Percentiles rank a stretch among this genome's conserved stretches.
These are phyloP conservation scores for Malus asiatica DNA, from an alignment of 306 rosid species.

Conservation along the genomic window DNA sequence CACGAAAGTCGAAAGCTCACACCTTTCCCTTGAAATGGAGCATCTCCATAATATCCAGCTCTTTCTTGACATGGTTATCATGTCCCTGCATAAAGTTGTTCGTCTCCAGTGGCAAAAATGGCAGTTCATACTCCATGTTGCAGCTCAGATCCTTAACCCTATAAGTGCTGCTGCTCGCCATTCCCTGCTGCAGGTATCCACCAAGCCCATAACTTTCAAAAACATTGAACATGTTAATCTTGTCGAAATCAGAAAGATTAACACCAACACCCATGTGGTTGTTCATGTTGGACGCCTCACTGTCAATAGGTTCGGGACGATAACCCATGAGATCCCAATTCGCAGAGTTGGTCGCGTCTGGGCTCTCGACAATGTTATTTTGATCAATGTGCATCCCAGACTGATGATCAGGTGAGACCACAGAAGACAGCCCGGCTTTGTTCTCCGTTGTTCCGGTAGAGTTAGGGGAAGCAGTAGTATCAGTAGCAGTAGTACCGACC, in stretches of 20 bases:
- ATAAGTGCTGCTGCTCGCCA: too few relatives aligned
- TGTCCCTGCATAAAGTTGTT: conserved; percentile 18
- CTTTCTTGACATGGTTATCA: conserved; percentile 14
- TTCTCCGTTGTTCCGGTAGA: background rate
- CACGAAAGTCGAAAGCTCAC: too few relatives aligned
- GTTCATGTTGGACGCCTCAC: background rate
- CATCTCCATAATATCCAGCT: conserved; percentile 38
- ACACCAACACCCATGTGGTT: background rate
- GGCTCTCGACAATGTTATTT: background rate
- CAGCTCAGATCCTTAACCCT: background rate
- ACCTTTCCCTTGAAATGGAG: conserved; percentile 5
- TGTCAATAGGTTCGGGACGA: background rate
- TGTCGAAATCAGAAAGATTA: background rate
- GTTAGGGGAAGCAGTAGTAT: background rate
- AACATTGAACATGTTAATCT: background rate
- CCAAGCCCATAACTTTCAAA: background rate
- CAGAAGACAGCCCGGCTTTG: background rate
- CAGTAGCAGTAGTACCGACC: background rate
- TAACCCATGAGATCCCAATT: background rate
- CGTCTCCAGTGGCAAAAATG: conserved; percentile 17
- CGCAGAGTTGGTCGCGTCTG: background rate
- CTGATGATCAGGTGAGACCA: background rate
- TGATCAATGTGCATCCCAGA: background rate
- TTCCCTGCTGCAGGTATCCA: background rate
- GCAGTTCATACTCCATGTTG: conserved; percentile 9